phyloP scores from a whole-genome alignment of 1,284 basidiomycete species.

The Psilocybe mexicana region DNA sequence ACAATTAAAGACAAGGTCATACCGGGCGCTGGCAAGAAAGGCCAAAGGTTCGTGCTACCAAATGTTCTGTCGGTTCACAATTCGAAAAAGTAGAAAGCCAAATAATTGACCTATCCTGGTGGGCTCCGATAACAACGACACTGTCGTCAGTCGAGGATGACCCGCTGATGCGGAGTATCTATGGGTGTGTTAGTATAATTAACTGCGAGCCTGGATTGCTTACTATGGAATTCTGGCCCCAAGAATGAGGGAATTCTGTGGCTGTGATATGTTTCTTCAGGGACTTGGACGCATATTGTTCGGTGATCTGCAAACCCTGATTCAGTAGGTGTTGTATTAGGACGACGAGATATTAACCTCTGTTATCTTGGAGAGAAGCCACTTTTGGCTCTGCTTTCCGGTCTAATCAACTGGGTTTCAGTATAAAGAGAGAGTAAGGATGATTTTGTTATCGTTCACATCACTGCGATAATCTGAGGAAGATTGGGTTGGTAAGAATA shows the following conservation, averaged over 20 bases:
- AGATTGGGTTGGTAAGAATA: conserved; percentile 26
- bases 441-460: conserved; percentile 37
- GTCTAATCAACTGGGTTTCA: conserved; percentile 45
- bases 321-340: conserved; percentile 1
- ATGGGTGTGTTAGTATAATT: conserved; percentile 16
- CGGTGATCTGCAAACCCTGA: conserved; percentile 56
- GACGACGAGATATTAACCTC: conserved; percentile 47
- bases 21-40: conserved; percentile 88
- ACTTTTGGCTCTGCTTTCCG: conserved; percentile 80
- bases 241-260: conserved; percentile 83
- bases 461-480: conserved; percentile 76
- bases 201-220: conserved; percentile 26
- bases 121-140: conserved; percentile 76
- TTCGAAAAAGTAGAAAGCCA: conserved; percentile 8
- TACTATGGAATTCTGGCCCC: conserved; percentile 92
- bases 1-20: conserved; percentile 23
- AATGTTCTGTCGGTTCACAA: conserved; percentile 19
- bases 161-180: conserved; percentile 76
- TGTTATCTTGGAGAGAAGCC: conserved; percentile 75
- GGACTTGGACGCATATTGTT: conserved; percentile 54
- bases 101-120: conserved; percentile 78
- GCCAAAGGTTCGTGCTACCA: conserved; percentile 79
- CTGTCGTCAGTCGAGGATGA: conserved; percentile 59
- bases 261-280: conserved; percentile 64
- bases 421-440: conserved; percentile 12